phyloP scores from a whole-genome alignment of 2,329 filamentous ascomycete genomes.

The Thyridium curvatum region DNA sequence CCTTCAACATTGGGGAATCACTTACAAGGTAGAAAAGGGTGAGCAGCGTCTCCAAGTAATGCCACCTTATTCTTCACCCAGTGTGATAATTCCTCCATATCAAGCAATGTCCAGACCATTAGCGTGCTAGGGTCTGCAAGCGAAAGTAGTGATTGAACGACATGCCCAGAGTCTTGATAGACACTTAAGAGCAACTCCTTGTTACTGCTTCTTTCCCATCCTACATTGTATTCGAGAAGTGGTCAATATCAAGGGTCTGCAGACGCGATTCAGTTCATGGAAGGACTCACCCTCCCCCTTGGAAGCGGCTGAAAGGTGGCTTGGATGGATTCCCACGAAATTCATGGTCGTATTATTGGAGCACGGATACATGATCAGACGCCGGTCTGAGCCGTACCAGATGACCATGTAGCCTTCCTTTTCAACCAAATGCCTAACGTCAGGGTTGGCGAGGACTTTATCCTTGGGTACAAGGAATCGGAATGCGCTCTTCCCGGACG shows the following conservation, averaged over 20 bases:
- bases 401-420: slow-evolving; percentile 23
- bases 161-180: no score
- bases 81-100: slow-evolving; percentile 43
- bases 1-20: background rate
- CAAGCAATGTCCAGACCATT: background rate
- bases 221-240: slow-evolving; percentile 13
- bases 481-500: slow-evolving; percentile 50
- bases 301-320: slow-evolving; percentile 23
- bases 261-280: no score
- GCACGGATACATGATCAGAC: slow-evolving; percentile 42
- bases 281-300: slow-evolving; percentile 20
- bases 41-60: slow-evolving; percentile 60
- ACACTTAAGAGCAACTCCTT: slow-evolving; percentile 23
- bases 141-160: no score
- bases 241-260: background rate
- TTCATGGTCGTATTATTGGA: slow-evolving; percentile 36
- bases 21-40: slow-evolving; percentile 58
- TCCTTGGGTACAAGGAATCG: slow-evolving; percentile 44
- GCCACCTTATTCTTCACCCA: slow-evolving; percentile 50
- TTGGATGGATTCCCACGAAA: slow-evolving; percentile 38
- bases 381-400: slow-evolving; percentile 33
- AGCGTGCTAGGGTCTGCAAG: no score
- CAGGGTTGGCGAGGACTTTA: slow-evolving; percentile 21
- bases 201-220: slow-evolving; percentile 14
- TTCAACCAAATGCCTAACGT: slow-evolving; percentile 22